Conservation (phyloP, 371 early-diverging fungal genomes). For the Apophysomyces variabilis region DNA sequence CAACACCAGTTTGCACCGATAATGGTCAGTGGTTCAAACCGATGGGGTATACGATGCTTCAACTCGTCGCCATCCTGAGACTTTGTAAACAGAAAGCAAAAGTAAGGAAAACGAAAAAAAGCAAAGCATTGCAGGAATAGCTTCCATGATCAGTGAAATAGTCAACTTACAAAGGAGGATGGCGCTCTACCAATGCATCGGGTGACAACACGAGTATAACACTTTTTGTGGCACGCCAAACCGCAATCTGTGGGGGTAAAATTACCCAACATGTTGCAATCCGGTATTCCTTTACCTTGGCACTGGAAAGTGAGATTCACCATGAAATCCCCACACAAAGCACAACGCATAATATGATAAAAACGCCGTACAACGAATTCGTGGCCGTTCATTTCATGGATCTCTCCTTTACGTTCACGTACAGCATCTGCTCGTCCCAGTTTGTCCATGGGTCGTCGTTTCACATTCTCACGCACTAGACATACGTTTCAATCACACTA, state of each 20-base stretch:
- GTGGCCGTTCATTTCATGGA: conserved; percentile 89
- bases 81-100: conserved; percentile 18
- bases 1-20: conserved; percentile 93
- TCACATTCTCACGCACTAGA: conserved; percentile 46
- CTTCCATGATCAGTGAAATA: conserved; percentile 54
- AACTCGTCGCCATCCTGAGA: conserved; percentile 71
- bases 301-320: conserved; percentile 91
- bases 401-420: conserved; percentile 79
- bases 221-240: conserved; percentile 93
- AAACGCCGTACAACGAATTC: conserved; percentile 86
- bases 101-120: conserved; percentile 79
- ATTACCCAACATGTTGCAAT: neutral
- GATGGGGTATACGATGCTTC: conserved; percentile 94
- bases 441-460: conserved; percentile 67
- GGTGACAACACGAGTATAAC: conserved; percentile 84
- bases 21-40: conserved; percentile 80
- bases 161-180: conserved; percentile 50
- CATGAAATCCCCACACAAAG: conserved; percentile 90
- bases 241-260: conserved; percentile 73
- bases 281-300: conserved; percentile 61
- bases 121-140: no score
- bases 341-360: conserved; percentile 95
- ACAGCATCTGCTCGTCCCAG: conserved; percentile 91
- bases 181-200: conserved; percentile 85
- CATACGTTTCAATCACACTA: neutral